Base-by-base conservation (phyloP, 1,284 basidiomycete genomes). In the Naganishia liquefaciens region DNA sequence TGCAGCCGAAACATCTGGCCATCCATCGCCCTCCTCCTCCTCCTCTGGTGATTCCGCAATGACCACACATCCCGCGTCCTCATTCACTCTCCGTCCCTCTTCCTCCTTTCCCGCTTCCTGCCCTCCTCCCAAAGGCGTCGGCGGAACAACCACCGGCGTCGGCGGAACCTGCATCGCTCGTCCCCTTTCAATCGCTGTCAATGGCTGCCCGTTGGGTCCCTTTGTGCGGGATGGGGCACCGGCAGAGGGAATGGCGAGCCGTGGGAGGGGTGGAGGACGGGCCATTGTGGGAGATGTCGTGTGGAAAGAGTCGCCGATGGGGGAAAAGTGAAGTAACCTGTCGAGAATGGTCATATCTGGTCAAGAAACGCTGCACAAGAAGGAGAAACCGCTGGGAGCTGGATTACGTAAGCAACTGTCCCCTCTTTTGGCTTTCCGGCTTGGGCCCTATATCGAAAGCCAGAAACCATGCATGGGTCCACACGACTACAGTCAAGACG, bases 121-220 rank as follows among this genome's bases (percentile, higher is more conserved):
- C 19, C 27, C 27, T 33, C 15, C 49, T 15, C 27, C 3, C 39
- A 15, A 52, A 43, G 60, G 60, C 25, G 60, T 62, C 44, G 60
- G 60, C 17, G 60, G 60, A 11, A 51, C 47, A 27, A 62, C 28
- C 2, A 53, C 40, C 21, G 60, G 60, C 47, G 60, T 62, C 33
- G 47, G 33, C 6, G 60, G 60, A 43, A 62, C 49, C n/a, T 39
- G n/a, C 50, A 62, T 62, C 13, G 23, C 47, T 25, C 23, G 33
- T 17, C 50, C 60, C 27, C 60, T 42, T 21, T 62, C 55, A 9
- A 51, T 39, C n/a, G 49, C 47, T 7, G 50, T 39, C n/a, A 52
- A 43, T 10, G 50, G 60, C 37, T 62, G 60, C 19, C 39, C 51
- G 27, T 15, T 9, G 10, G 17, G 11, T 37, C 1, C 30, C 21